phyloP scores from a whole-genome alignment of 768 basidiomycete genomes.

The Mycena leptocephala region DNA sequence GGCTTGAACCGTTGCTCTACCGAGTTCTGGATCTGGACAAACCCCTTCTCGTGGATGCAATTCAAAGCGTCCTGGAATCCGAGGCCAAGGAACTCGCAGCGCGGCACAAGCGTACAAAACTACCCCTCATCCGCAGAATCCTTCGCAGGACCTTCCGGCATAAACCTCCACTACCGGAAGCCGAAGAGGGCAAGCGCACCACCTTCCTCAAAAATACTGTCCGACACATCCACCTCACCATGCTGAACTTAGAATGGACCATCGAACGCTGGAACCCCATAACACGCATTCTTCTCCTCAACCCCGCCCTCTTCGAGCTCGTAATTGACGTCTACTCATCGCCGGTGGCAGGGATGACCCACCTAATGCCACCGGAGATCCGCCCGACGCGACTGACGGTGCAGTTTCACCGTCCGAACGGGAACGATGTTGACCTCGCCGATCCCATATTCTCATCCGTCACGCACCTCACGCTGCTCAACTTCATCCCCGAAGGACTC shows the following conservation, averaged over 20 bases:
- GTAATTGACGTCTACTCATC: neutral
- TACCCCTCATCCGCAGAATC: neutral
- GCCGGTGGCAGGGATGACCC: neutral
- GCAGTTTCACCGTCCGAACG: neutral
- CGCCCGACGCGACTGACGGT: neutral
- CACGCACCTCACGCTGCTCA: neutral
- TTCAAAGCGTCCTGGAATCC: neutral
- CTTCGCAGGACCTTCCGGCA: neutral
- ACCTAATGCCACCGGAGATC: neutral
- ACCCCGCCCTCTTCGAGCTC: neutral
- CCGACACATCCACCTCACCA: neutral
- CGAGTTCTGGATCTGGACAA: neutral
- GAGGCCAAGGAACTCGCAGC: no score
- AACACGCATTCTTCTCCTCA: neutral
- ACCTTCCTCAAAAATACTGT: neutral
- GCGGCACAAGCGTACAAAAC: neutral
- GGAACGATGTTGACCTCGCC: neutral
- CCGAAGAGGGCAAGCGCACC: neutral
- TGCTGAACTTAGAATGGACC: neutral
- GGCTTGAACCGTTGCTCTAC: neutral
- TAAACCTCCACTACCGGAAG: neutral
- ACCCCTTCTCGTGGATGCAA: neutral
- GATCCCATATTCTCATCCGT: neutral
- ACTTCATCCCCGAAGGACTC: no score
- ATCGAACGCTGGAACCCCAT: neutral